Percentiles rank a stretch among this genome's conserved stretches.
These are phyloP conservation scores for Euphorbia pulcherrima DNA, from an alignment of 345 rosid species.

Conservation along the genomic window DNA sequence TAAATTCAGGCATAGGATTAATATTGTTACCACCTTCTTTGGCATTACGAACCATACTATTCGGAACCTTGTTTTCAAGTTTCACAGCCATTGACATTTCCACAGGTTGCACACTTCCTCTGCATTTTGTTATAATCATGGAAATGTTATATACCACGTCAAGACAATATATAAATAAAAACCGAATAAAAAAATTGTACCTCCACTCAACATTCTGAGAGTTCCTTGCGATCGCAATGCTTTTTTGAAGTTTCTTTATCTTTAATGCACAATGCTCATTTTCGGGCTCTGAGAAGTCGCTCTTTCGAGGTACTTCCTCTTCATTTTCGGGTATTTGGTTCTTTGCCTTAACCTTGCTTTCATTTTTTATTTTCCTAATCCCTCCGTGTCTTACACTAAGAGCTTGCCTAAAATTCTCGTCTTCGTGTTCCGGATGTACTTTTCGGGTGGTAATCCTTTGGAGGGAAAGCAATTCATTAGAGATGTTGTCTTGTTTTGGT, in stretches of 20 bases:
- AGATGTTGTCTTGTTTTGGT: conserved; percentile 42
- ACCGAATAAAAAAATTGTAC: conserved; percentile 23
- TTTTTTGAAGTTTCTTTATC: conserved; percentile 50
- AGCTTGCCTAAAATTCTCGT: conserved; percentile 70
- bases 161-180: neutral
- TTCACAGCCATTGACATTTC: conserved; percentile 40
- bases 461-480: conserved; percentile 44
- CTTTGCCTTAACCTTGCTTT: conserved; percentile 59
- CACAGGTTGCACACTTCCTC: conserved; percentile 41
- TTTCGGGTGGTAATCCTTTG: conserved; percentile 54
- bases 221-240: conserved; percentile 33
- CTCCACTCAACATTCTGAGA: conserved; percentile 58
- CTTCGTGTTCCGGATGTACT: conserved; percentile 60
- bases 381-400: conserved; percentile 79
- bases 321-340: conserved; percentile 53
- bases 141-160: neutral
- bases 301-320: conserved; percentile 49
- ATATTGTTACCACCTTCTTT: conserved; percentile 51
- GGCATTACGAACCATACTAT: conserved; percentile 25
- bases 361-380: conserved; percentile 55
- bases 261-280: conserved; percentile 43
- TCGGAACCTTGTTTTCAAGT: conserved; percentile 45
- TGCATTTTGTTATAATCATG: conserved; percentile 24
- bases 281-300: conserved; percentile 72
- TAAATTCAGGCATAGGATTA: conserved; percentile 46